Evolutionary conservation across 352 stramenopile genomes (phyloP).

Genomic region (Globisporangium ultimum): DNA sequence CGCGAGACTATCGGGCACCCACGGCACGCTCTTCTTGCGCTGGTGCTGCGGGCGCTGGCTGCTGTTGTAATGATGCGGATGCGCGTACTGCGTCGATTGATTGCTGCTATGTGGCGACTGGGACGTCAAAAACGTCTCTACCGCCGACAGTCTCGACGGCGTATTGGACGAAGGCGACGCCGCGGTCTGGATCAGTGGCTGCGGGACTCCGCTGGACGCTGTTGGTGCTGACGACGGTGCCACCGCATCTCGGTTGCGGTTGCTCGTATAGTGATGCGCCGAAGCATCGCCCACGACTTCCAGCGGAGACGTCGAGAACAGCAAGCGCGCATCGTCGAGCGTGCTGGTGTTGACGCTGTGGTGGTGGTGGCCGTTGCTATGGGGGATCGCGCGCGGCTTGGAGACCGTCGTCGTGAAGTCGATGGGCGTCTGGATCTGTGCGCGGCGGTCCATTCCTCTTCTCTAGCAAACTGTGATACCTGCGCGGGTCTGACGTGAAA

Average conservation of each 20-base stretch:
- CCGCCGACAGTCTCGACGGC: slow-evolving; percentile 6
- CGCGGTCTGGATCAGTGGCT: not conserved
- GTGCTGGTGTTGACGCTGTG: not conserved
- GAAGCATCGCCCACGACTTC: not conserved
- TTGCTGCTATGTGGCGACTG: slow-evolving; percentile 9
- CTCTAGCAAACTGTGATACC: not conserved
- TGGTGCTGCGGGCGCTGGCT: slow-evolving; percentile 14
- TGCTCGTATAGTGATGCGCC: not conserved
- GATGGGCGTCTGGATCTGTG: not conserved
- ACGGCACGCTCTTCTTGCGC: slow-evolving; percentile 52
- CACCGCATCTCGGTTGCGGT: not conserved
- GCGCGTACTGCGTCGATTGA: slow-evolving; percentile 15
- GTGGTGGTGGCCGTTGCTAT: not conserved
- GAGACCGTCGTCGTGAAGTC: not conserved
- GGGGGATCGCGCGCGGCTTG: not conserved
- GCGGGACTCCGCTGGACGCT: slow-evolving; percentile 1
- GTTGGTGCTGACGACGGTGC: slow-evolving; percentile 12
- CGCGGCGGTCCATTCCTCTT: slow-evolving; percentile 10
- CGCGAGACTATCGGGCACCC: slow-evolving; percentile 80
- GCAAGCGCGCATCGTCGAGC: not conserved
- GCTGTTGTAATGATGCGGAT: slow-evolving; percentile 19
- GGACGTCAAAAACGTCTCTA: slow-evolving; percentile 4
- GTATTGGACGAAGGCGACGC: slow-evolving; percentile 7
- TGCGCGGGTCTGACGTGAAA: too few species aligned
- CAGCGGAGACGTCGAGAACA: not conserved